Conservation (phyloP, 2,329 filamentous ascomycete genomes). For the Fusarium armeniacum region DNA sequence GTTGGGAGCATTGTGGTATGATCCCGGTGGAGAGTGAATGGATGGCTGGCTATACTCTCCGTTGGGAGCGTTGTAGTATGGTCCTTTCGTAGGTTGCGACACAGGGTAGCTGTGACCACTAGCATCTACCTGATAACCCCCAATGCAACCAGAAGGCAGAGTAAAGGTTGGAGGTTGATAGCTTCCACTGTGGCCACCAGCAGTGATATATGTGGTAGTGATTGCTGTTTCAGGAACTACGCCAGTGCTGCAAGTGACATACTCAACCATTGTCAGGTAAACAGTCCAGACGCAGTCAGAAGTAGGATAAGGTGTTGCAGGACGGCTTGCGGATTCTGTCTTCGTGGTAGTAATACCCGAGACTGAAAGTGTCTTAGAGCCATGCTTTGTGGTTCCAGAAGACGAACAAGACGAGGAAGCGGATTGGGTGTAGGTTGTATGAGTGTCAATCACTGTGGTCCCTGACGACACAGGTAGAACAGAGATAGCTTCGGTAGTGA, state of each 20-base stretch:
- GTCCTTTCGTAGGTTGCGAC: background rate
- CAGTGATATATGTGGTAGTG: background rate
- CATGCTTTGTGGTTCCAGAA: background rate
- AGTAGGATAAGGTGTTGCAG: background rate
- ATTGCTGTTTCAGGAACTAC: background rate
- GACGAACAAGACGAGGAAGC: no score
- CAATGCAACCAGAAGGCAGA: background rate
- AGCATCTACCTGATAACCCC: background rate
- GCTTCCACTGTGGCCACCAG: background rate
- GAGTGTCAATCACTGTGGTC: background rate
- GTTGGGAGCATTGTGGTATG: background rate
- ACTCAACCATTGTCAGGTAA: background rate
- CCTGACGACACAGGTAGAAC: background rate
- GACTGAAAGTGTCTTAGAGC: background rate
- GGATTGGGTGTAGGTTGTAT: background rate
- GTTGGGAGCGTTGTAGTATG: background rate
- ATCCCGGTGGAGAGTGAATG: background rate
- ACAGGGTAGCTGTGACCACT: background rate
- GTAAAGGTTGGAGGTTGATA: background rate
- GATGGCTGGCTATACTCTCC: background rate
- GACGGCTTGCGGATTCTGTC: background rate
- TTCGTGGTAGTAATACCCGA: background rate
- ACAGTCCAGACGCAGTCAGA: slow-evolving; percentile 1
- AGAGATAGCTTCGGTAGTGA: background rate
- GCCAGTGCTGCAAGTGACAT: slow-evolving; percentile 3